These are phyloP conservation scores for Cyclotella distinguenda DNA, from an alignment of 108 stramenopile genomes.

Conservation along the genomic window DNA sequence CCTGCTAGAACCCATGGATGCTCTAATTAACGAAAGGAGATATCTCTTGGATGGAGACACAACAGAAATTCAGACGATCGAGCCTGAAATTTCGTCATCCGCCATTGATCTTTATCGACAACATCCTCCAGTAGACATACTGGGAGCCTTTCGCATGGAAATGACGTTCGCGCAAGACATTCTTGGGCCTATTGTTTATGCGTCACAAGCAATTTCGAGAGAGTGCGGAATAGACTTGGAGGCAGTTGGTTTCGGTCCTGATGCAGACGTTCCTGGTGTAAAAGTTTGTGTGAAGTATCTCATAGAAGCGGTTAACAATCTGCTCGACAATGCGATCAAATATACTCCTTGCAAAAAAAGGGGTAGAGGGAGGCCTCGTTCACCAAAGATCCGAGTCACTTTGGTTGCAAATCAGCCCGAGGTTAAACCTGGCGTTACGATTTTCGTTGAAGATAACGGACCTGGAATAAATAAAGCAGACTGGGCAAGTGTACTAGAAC, in stretches of 20 bases:
- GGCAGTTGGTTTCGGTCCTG: conserved; percentile 49
- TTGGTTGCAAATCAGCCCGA: conserved; percentile 52
- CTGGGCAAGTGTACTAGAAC: conserved; percentile 65
- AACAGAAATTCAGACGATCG: background rate
- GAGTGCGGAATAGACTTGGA: conserved; percentile 70
- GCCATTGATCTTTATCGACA: conserved; percentile 10
- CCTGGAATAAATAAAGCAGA: conserved; percentile 69
- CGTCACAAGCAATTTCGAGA: conserved; percentile 61
- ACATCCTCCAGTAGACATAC: background rate
- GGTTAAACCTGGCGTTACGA: conserved; percentile 57
- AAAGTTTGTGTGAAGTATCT: conserved; percentile 56
- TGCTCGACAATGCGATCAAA: conserved; percentile 88
- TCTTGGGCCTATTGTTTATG: conserved; percentile 61
- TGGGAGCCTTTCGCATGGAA: conserved; percentile 56
- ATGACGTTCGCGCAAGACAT: conserved; percentile 78
- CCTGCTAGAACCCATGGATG: conserved; percentile 75
- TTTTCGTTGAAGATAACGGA: conserved; percentile 84
- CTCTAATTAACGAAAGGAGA: conserved; percentile 37
- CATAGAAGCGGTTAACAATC: conserved; percentile 74
- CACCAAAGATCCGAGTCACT: conserved; percentile 57
- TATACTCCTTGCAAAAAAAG: conserved; percentile 53
- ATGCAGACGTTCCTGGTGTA: conserved; percentile 74
- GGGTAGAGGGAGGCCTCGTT: conserved; percentile 19
- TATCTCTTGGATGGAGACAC: conserved; percentile 35
- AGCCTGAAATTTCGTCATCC: conserved; percentile 2